phyloP scores from a whole-genome alignment of 1,284 basidiomycete genomes.

The Marasmius tenuissimus region DNA sequence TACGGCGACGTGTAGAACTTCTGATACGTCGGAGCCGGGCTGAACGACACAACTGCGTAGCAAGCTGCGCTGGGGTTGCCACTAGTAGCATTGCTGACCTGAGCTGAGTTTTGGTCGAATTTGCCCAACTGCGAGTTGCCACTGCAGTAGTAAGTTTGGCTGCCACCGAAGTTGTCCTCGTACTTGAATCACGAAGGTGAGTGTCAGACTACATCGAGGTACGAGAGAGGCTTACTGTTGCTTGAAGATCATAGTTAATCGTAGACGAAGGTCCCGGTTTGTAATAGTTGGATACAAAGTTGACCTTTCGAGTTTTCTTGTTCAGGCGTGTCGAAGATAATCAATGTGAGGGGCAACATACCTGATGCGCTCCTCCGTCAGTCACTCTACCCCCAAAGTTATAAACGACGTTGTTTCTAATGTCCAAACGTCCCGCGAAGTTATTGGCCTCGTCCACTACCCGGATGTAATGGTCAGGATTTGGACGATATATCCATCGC shows the following conservation, averaged over 20 bases:
- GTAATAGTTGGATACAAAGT: constrained; percentile 11
- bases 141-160: constrained; percentile 6
- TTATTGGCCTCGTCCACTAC: not conserved
- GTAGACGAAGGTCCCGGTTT: constrained; percentile 3
- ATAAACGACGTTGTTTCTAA: constrained; percentile 9
- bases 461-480: not conserved
- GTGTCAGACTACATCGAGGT: not conserved
- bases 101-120: not conserved
- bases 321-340: not conserved
- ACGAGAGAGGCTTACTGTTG: not conserved
- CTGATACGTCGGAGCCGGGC: constrained; percentile 10
- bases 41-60: not conserved
- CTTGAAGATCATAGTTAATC: constrained; percentile 3
- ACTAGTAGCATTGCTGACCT: constrained; percentile 2
- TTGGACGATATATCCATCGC: not conserved
- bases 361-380: not conserved
- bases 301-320: not conserved
- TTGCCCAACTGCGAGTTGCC: constrained; percentile 3
- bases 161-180: constrained; percentile 6
- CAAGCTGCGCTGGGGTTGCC: not conserved
- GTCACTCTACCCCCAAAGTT: constrained; percentile 5
- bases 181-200: not conserved
- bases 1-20: constrained; percentile 1
- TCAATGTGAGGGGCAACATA: not conserved
- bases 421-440: not conserved